A percentile compares a stretch with the other conserved stretches of the same genome.
phyloP scores from a whole-genome alignment of 768 basidiomycete species.

The Tricholoma sp. region DNA sequence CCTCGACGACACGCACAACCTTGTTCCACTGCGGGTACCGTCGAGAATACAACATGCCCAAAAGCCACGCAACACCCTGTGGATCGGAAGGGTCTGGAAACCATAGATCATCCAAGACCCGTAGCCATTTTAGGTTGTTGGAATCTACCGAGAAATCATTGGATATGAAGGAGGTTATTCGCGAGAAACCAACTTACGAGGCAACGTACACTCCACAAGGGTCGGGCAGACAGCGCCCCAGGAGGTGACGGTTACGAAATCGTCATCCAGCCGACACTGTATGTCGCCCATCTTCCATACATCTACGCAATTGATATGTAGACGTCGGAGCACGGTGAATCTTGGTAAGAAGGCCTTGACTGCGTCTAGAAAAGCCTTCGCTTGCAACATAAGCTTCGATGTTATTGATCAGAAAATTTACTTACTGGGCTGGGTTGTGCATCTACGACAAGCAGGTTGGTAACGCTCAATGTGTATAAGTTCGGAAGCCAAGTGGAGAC shows the following conservation, averaged over 20 bases:
- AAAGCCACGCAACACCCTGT: slow-evolving; percentile 19
- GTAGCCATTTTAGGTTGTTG: slow-evolving; percentile 13
- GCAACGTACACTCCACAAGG: slow-evolving; percentile 29
- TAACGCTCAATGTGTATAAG: slow-evolving; percentile 27
- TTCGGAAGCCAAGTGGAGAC: slow-evolving; percentile 28
- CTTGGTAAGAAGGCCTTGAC: slow-evolving; percentile 22
- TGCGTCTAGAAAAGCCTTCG: slow-evolving; percentile 21
- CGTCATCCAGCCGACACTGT: slow-evolving; percentile 25
- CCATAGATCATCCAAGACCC: slow-evolving; percentile 11
- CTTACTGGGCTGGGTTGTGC: slow-evolving; percentile 24
- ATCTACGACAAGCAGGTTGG: slow-evolving; percentile 32
- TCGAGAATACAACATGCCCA: slow-evolving; percentile 15
- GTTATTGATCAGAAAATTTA: background rate
- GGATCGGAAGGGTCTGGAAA: slow-evolving; percentile 24
- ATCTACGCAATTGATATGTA: slow-evolving; percentile 28
- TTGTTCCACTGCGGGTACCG: slow-evolving; percentile 17
- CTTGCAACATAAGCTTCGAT: background rate
- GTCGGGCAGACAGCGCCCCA: slow-evolving; percentile 33
- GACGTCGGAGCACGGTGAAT: slow-evolving; percentile 26
- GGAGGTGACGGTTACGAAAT: slow-evolving; percentile 29
- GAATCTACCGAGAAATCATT: slow-evolving; percentile 2
- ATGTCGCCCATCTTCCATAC: slow-evolving; percentile 25
- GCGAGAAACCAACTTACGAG: slow-evolving; percentile 22
- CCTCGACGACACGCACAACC: slow-evolving; percentile 10
- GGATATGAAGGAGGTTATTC: background rate